Percentiles rank a stretch among this genome's conserved stretches.
These are phyloP conservation scores for Heritiera littoralis DNA, from an alignment of 345 rosid genomes.

Conservation along the genomic window DNA sequence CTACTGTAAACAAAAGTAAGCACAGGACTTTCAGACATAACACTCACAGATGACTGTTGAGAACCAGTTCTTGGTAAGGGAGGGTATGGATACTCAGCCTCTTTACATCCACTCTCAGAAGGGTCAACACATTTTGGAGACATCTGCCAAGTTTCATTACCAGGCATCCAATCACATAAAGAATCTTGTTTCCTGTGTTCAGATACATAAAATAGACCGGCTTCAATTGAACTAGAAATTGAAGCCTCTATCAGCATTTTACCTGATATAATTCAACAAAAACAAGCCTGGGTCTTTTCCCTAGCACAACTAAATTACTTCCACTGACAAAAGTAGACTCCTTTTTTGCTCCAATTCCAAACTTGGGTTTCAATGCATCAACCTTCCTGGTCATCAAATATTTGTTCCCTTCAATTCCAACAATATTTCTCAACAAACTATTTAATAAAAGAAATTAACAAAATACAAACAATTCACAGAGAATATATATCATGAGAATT, in stretches of 20 bases:
- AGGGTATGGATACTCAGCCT: constrained; percentile 37
- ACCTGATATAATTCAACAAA: neutral
- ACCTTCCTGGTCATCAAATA: constrained; percentile 9
- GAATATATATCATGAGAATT: neutral
- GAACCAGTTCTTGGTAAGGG: constrained; percentile 38
- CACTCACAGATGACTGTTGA: constrained; percentile 39
- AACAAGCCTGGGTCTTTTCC: neutral
- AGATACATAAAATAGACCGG: constrained; percentile 36
- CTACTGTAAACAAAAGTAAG: constrained; percentile 59
- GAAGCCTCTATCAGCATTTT: constrained; percentile 42
- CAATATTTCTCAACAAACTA: neutral
- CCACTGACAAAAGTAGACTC: neutral
- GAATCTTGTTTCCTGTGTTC: constrained; percentile 37
- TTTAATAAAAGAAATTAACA: neutral
- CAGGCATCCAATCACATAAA: constrained; percentile 39
- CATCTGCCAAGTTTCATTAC: constrained; percentile 52
- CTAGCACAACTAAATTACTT: constrained; percentile 6
- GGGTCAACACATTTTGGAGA: constrained; percentile 44
- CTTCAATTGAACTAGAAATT: constrained; percentile 41
- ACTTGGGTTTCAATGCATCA: constrained; percentile 8
- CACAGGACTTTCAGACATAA: constrained; percentile 40
- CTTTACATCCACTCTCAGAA: constrained; percentile 37
- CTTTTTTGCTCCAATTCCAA: constrained; percentile 5
- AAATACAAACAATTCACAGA: neutral
- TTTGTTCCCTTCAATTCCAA: constrained; percentile 8